Base-by-base conservation (phyloP, 352 stramenopile species). In the Phytophthora niederhauseri region DNA sequence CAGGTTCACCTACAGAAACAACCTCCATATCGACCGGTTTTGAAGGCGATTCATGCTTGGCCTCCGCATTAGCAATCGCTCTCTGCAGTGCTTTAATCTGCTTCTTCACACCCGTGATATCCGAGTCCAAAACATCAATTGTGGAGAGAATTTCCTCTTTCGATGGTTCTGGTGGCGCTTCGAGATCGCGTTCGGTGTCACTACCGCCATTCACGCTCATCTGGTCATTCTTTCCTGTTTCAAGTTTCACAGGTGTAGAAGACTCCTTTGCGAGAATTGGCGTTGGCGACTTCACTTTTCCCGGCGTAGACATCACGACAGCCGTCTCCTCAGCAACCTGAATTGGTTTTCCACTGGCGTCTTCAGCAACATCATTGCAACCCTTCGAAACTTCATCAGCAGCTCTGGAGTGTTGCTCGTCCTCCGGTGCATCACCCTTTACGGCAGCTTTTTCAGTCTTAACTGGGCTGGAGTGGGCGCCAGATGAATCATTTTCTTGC, bases 71-170 rank as follows among this genome's bases (percentile, higher is more conserved):
- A 64, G 70, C 57, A 48, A 94, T 79, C 8, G 66, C 73, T 30
- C 61, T 71, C 45, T 86, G 72, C 57, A 95, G 64, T 22, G 72
- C 51, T 49, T 78, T 77, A 12, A 96, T 90, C 38, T 94, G 75
- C n/a, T 87, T 82, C 66, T 94, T 93, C 9, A 94, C 62, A 50
- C 76, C 71, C 7, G 74, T 72, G 64, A 95, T 95, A 11, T 79
- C 77, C 0, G 80, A 89, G 63, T 96, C 89, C 11, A 96, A 54
- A 34, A 69, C 48, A 57, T 96, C 89, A 48, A 96, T 96, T 14
- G 87, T 81, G 5, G 71, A 77, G n/a, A 96, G 68, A 70, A 96
- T 94, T 22, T 84, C 73, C 64, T 94, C 86, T 60, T 96, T 96
- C 41, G 84, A 86, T 1, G 76, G 75, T 28, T 82, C 80, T 45